Base-by-base conservation (phyloP, 192 early-diverging fungal genomes). In the Chytriomyces confervae region DNA sequence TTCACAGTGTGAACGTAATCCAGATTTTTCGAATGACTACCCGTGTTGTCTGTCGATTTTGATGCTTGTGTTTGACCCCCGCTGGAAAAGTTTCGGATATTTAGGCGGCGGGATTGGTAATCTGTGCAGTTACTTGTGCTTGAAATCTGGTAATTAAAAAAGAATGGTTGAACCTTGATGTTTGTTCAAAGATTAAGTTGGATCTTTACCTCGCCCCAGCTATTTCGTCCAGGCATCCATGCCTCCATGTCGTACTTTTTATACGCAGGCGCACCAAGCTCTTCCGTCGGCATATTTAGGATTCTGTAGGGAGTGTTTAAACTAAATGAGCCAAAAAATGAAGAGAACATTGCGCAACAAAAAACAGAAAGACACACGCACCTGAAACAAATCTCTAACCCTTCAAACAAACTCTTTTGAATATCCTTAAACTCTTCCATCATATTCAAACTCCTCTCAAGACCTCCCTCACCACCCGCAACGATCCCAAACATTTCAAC, bases 221-320 rank as follows among this genome's bases (percentile, higher is more conserved):
- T 82, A 36, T 90, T 84, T 62, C 92, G 85, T 9, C 95, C 96
- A 6, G 96, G 95, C 95, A 98, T 97, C 96, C 96, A 98, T 43
- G 94, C 95, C 81, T 98, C 96, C 70, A 98, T 95, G 69, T 98
- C 96, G 69, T 91, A 93, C 61, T 98, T 98, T 45, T 91, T 88
- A 81, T 92, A 94, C 0, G 96, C 95, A 60, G 92, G 94, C 9
- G 95, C 95, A 46, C 96, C 96, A 49, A 98, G 81, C 84, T 98
- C 96, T 47, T 93, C 85, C 0, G 93, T 95, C 13, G 96, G 94
- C 96, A 98, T 98, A 77, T 95, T 91, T 53, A 98, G 80, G 7
- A 96, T 68, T 48, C 78, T 66, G 91, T 89, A 81, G 75, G 82
- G 5, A 29, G n/a, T 18, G 1, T n/a, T 24, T 2, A 13, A 72